Base-by-base conservation (phyloP, 2,329 filamentous ascomycete species). In the Aspergillus ochraceus region DNA sequence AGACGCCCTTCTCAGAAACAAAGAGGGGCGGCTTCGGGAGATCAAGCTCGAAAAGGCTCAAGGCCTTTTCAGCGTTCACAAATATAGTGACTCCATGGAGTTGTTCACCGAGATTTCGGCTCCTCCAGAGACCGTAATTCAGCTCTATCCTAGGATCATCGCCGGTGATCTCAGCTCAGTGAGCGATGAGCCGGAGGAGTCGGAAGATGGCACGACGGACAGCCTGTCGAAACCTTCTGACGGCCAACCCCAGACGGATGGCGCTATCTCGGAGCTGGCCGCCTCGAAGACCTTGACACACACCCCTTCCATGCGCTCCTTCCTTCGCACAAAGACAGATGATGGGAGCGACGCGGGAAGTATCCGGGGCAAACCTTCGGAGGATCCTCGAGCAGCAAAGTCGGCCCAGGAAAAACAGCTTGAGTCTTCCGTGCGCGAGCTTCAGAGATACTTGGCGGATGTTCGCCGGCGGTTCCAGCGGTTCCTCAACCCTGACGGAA, bases 11-110 rank as follows among this genome's bases (percentile, higher is more conserved):
- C 81, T 99, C 22, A 86, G 87, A 51, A 87, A 96, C 75, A 99
- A 99, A 76, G 82, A 84, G 9, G 88, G 89, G 53, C 88, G 90
- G 10, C 82, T 97, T 60, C 86, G 93, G 29, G 90, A 96, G 68
- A 88, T 96, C 68, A 96, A 94, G 78, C 95, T 96, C 80, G 84
- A 90, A 66, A 99, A 99, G 74, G 95, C 94, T 0, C 91, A 96
- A 73, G 79, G 83, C 14, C 79, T 98, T 4, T 99, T 99, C 69
- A 87, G 88, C 60, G 82, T 90, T 66, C 90, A 88, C 67, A 96
- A 90, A 71, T 99, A 93, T 71, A 85, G 89, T 45, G 88, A 92
- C 53, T 89, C 94, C 1, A 84, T 99, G 78, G 93, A 98, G 67
- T 79, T 99, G 2, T 98, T 98, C 77, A 91, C 91, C 3, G 90